Evolutionary conservation across 1,284 basidiomycete genomes (phyloP), one percentile per base, ranked within the genome.

Genomic region (Cystobasidium slooffiae): DNA sequence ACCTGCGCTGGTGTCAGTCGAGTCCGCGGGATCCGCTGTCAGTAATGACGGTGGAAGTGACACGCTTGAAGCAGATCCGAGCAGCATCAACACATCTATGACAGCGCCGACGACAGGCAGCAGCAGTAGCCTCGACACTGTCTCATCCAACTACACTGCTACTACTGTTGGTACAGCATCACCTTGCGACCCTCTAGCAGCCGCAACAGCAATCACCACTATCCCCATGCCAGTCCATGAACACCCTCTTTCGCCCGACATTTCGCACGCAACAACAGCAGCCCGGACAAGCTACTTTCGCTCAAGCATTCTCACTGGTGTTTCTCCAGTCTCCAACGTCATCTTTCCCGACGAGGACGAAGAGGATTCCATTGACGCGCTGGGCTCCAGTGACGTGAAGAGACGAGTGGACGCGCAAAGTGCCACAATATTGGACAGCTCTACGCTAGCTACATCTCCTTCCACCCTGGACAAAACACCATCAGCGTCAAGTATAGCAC

Each of bases 171-270:
- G 31, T 31, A 31, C 49, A 10, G 65, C n/a, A 39, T 52, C 49
- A 24, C 7, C 49, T 16, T 31, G 31, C 18, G 66, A 47, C 18
- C 66, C 66, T 20, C 53, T 55, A 20, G 51, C 61, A 9, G 31
- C 31, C 5, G 61, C 39, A 16, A 22, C 59, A 44, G 14, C 41
- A 44, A 4, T 43, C 18, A 14, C 43, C 3, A 20, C 64, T 6
- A 51, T 59, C 22, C 16, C 53, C 16, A 24, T 58, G 18, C 12
- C 41, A 3, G 53, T 43, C 16, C 22, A 58, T 24, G 59, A 65
- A 24, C 70, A 73, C 44, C 70, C 70, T 31, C 63, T 73, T 9
- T 73, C 70, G 18, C 70, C 70, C 7, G 63, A 65, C 46, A n/a
- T 66, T 0, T 41, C 69, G 61, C 61, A 39, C n/a, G 37, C 61